Percentiles rank a stretch among this genome's conserved stretches.
These are phyloP conservation scores for Syzygium aqueum DNA, from an alignment of 345 rosid species.

Conservation along the genomic window DNA sequence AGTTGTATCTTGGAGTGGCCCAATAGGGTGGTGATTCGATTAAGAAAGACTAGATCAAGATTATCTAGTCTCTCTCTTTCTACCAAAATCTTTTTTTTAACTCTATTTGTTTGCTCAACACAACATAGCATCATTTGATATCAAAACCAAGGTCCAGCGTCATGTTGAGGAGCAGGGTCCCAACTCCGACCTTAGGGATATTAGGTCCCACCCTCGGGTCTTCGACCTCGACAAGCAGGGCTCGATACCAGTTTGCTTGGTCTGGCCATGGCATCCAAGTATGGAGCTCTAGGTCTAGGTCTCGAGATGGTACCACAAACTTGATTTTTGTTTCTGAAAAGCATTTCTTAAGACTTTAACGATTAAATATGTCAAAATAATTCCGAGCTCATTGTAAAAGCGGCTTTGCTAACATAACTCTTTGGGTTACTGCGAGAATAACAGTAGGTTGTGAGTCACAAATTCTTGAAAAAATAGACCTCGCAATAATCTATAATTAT, in stretches of 20 bases:
- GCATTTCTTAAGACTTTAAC: neutral
- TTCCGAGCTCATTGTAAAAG: neutral
- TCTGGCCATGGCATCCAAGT: too few species aligned
- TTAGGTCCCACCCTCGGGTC: neutral
- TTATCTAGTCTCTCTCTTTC: neutral
- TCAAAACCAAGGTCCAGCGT: neutral
- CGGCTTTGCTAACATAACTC: too few species aligned
- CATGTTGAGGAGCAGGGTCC: neutral
- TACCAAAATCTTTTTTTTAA: too few species aligned
- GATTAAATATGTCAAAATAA: neutral
- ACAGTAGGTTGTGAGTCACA: too few species aligned
- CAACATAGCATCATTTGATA: neutral
- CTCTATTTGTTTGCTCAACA: neutral
- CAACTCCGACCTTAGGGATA: neutral
- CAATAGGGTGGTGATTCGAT: neutral
- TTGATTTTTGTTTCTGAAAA: neutral
- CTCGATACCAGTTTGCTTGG: neutral
- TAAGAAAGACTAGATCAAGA: neutral
- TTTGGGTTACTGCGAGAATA: too few species aligned
- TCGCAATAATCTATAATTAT: too few species aligned
- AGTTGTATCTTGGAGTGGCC: neutral
- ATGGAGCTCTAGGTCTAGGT: neutral
- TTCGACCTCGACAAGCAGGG: neutral
- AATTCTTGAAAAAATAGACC: too few species aligned
- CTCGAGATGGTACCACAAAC: neutral